phyloP scores from a whole-genome alignment of 2,329 filamentous ascomycete species.

The Sporothrix brunneoviolacea region DNA sequence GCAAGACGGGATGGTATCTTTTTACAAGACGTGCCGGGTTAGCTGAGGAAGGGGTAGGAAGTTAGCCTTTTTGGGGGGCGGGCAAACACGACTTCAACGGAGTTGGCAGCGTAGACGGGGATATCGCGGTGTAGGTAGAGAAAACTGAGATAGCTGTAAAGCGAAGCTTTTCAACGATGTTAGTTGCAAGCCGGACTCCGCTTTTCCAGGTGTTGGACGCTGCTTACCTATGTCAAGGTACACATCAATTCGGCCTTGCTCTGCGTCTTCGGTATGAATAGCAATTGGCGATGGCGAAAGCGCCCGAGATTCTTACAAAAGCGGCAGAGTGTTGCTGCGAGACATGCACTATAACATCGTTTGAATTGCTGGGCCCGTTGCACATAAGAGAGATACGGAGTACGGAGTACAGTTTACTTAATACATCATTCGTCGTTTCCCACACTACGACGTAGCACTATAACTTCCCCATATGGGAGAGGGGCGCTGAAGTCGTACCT shows the following conservation, averaged over 20 bases:
- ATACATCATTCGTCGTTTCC: too few species aligned
- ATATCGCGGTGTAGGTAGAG: constrained; percentile 52
- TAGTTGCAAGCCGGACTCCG: too few species aligned
- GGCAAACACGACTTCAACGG: constrained; percentile 57
- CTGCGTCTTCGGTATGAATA: background rate
- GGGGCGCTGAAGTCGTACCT: too few species aligned
- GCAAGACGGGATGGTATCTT: constrained; percentile 65
- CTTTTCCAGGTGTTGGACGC: background rate
- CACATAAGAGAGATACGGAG: too few species aligned
- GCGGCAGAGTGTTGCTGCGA: too few species aligned
- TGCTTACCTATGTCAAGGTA: constrained; percentile 61
- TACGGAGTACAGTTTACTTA: too few species aligned
- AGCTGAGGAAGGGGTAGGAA: background rate
- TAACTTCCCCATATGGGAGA: too few species aligned
- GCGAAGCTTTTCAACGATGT: constrained; percentile 47
- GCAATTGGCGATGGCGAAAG: too few species aligned
- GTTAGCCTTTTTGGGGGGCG: background rate
- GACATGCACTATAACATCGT: too few species aligned
- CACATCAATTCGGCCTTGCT: constrained; percentile 18
- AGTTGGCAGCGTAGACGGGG: constrained; percentile 47
- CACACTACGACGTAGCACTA: too few species aligned
- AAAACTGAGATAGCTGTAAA: constrained; percentile 52
- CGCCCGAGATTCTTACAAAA: too few species aligned
- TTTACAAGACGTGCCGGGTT: background rate
- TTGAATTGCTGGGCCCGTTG: too few species aligned